A percentile compares a stretch with the other conserved stretches of the same genome.
Evolutionary conservation across 768 basidiomycete species (phyloP).

Genomic region (Boletus rubroflammeus): DNA sequence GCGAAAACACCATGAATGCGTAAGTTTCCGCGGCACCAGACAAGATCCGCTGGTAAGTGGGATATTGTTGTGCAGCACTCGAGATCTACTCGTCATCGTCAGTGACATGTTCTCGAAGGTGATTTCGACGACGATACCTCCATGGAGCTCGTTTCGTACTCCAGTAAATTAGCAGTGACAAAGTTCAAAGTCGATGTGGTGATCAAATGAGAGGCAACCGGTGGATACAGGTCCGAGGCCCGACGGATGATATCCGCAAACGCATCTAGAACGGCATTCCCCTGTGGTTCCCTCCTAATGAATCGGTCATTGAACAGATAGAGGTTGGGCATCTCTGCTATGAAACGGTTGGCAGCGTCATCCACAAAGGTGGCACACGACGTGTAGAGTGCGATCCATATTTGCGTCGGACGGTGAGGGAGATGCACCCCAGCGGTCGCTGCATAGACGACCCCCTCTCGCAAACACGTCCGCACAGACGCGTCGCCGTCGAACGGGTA

Average conservation of each 20-base stretch:
- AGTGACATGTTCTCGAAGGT: background rate
- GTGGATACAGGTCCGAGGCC: constrained; percentile 21
- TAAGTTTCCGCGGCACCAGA: background rate
- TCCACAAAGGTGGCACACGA: constrained; percentile 32
- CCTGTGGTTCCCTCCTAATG: constrained; percentile 17
- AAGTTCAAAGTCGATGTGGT: constrained; percentile 33
- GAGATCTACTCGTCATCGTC: background rate
- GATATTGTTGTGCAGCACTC: background rate
- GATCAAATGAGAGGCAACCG: constrained; percentile 31
- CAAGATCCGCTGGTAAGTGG: background rate
- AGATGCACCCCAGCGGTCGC: constrained; percentile 24
- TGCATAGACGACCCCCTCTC: background rate
- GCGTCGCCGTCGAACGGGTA: background rate
- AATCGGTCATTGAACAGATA: background rate
- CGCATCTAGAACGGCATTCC: constrained; percentile 27
- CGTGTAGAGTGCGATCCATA: constrained; percentile 35
- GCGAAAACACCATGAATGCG: background rate
- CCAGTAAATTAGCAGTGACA: constrained; percentile 14
- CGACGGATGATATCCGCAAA: constrained; percentile 29
- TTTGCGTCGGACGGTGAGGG: background rate
- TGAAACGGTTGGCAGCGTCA: constrained; percentile 14
- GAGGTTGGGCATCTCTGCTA: background rate
- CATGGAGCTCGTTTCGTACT: constrained; percentile 26
- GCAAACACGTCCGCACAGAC: background rate
- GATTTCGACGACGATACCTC: constrained; percentile 2